These are phyloP conservation scores for Cajanus cajan DNA, from an alignment of 306 rosid genomes.

Conservation along the genomic window DNA sequence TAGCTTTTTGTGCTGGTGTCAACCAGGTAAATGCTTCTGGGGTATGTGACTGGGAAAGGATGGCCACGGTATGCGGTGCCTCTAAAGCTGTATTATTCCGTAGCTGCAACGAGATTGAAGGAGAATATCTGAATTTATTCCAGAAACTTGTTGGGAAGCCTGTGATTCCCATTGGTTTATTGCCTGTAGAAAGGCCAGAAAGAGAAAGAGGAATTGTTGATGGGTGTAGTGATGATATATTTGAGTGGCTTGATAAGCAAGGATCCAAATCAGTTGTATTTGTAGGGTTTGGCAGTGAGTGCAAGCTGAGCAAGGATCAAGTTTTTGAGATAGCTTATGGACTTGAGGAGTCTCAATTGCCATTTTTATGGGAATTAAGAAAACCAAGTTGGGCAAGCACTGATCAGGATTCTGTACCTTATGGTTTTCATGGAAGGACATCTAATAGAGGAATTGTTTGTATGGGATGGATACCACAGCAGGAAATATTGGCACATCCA, in stretches of 20 bases:
- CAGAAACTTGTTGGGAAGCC: conserved; percentile 24
- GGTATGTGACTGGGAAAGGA: background rate
- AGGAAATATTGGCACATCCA: conserved; percentile 37
- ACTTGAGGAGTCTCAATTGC: conserved; percentile 38
- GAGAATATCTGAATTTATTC: conserved; percentile 28
- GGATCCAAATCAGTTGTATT: conserved; percentile 37
- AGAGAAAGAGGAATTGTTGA: background rate
- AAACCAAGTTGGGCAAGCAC: conserved; percentile 28
- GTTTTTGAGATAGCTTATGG: conserved; percentile 45
- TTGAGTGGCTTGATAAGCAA: conserved; percentile 45
- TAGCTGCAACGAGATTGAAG: conserved; percentile 33
- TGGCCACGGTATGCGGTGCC: background rate
- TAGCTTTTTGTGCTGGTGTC: background rate
- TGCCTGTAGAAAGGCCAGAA: conserved; percentile 30
- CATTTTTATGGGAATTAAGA: conserved; percentile 45
- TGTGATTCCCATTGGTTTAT: conserved; percentile 45
- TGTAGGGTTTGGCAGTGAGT: conserved; percentile 51
- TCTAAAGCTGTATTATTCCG: conserved; percentile 23
- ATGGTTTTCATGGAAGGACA: conserved; percentile 30
- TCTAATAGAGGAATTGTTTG: conserved; percentile 28
- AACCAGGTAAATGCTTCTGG: background rate
- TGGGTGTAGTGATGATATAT: background rate
- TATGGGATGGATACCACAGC: conserved; percentile 44
- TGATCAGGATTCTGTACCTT: conserved; percentile 34
- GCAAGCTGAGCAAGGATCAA: conserved; percentile 39